Evolutionary conservation across 371 early-diverging fungal genomes (phyloP), one percentile per base, ranked within the genome.

Genomic region (Actinomucor elegans): DNA sequence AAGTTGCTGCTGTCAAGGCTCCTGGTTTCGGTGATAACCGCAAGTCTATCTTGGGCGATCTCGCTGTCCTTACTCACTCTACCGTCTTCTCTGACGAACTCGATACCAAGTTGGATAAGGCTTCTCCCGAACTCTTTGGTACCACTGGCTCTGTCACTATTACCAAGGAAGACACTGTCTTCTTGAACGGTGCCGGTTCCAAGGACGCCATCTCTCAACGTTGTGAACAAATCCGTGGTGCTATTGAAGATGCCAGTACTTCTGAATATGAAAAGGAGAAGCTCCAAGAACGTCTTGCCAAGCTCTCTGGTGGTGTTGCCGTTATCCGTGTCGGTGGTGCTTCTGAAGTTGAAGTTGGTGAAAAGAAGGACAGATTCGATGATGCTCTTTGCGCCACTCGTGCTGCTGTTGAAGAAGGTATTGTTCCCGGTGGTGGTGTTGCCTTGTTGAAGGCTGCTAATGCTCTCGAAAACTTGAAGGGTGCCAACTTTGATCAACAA

Each of bases 11-110:
- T 32, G 97, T 98, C 76, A 98, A 98, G 87, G 97, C 98, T 7
- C 98, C 98, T 48, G 98, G 98, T 32, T 98, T 97, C 56, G 98
- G 98, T 73, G 98, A 98, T 77, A 97, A 98, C 89, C 92, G 98
- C 74, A 97, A 97, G 86, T 91, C 93, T 35, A 96, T 95, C 59
- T 81, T 98, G 42, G 94, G 94, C 48, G 98, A 98, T 75, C 86
- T 98, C 61, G 98, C 92, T 60, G 92, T 95, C 49, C 77, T 97
- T 55, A 97, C 98, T 52, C 90, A 94, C 71, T 89, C 87, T 44
- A 90, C 92, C 38, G 98, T 98, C 52, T 97, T 98, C 79, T 87
- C 88, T 38, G 96, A 96, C 66, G 98, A 98, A 60, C 82, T 96
- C 41, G 96, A 96, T 58, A 71, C 92, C 59, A 97, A 95, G 86